Evolutionary conservation across 1,284 basidiomycete species (phyloP).

Genomic region (Trichosporon ovoides): DNA sequence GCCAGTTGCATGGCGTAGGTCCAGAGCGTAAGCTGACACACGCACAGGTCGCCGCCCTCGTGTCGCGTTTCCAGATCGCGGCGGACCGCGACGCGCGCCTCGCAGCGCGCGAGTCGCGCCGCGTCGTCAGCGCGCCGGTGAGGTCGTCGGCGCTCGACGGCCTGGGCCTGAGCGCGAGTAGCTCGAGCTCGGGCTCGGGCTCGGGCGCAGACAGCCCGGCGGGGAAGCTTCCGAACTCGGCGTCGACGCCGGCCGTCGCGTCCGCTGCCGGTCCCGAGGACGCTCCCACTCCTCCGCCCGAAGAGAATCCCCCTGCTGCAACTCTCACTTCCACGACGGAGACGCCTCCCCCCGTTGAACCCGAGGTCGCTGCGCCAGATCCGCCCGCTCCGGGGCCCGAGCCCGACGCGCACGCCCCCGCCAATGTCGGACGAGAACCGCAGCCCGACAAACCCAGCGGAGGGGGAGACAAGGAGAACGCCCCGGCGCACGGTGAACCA

Average conservation of each 20-base stretch:
- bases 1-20: not conserved
- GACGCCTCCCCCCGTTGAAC: not conserved
- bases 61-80: constrained; percentile 24
- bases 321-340: not conserved
- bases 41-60: constrained; percentile 23
- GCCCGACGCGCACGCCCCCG: too few species aligned
- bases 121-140: constrained; percentile 4
- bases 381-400: not conserved
- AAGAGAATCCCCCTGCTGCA: not conserved
- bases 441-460: not conserved
- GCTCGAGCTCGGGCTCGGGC: not conserved
- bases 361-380: not conserved
- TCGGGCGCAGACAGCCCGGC: not conserved
- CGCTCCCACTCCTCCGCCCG: not conserved
- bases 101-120: constrained; percentile 15
- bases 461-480: not conserved
- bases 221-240: not conserved
- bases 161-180: not conserved
- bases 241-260: not conserved
- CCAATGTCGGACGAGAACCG: too few species aligned
- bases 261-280: not conserved
- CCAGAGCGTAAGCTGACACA: too few species aligned
- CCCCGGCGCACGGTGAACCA: not conserved
- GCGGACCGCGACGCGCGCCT: constrained; percentile 18
- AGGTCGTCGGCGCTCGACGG: not conserved